Evolutionary conservation across 2,329 filamentous ascomycete genomes (phyloP), one percentile per base, ranked within the genome.

Genomic region (Talaromyces sp.): DNA sequence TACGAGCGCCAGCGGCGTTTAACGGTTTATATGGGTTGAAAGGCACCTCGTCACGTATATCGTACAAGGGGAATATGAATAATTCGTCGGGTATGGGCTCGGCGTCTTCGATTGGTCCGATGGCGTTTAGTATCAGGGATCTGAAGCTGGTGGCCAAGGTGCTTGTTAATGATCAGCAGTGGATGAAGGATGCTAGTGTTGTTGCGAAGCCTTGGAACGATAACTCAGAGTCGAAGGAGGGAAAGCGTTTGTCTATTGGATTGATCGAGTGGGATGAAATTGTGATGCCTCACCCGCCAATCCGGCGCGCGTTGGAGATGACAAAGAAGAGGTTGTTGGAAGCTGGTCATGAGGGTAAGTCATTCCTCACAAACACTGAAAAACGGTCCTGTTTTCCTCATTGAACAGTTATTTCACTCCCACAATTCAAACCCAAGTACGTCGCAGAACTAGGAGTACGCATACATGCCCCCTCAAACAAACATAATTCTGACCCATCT

Each of bases 1-100:
- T 75, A 52, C 71, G 74, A 17, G 73, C 73, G 17, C 74, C 74
- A 1, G 63, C 71, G 2, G 61, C 73, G 2, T 75, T 71, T 62
- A 72, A 70, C 42, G 73, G 73, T 0, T 64, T 71, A 1, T 75
- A 74, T 55, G 73, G 72, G 8, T 72, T 75, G 62, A 74, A 74
- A 47, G 74, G 74, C 2, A 30, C 55, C 25, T 11, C 39, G 0
- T 10, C 15, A 8, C 25, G 55, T n/a, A 25, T 47, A 2, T 25
- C 36, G n/a, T 11, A 30, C 5, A 11, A 8, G 17, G 55, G 55
- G 27, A 32, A 28, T 19, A 10, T 32, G 6, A 28, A 22, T 5
- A 28, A 4, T 3, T 17, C 15, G 5, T 25, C 25, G 1, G 55
- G 69, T 86, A 64, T 69, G 59, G 68, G 68, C 25, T 61, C 70